A percentile compares a stretch with the other conserved stretches of the same genome.
phyloP scores from a whole-genome alignment of 495 filamentous ascomycete genomes.

The Apodospora peruviana region DNA sequence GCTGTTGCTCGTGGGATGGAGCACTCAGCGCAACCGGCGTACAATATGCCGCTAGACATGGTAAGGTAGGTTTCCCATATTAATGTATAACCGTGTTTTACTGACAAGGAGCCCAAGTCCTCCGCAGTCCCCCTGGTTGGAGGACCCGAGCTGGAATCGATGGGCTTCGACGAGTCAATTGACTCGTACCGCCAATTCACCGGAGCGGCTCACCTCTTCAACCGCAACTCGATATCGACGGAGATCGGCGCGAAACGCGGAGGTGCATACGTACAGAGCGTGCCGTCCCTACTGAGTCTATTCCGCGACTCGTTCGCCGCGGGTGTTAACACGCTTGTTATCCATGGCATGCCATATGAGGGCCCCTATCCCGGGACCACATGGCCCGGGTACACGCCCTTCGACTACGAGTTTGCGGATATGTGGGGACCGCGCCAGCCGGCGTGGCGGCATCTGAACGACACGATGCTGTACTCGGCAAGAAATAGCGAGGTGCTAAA shows the following conservation, averaged over 20 bases:
- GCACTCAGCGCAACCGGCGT: conserved; percentile 42
- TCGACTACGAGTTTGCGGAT: conserved; percentile 38
- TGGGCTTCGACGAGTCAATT: conserved; percentile 33
- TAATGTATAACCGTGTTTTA: not conserved
- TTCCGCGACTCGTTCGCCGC: conserved; percentile 33
- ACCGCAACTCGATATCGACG: conserved; percentile 34
- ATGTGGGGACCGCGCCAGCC: conserved; percentile 40
- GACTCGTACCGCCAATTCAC: conserved; percentile 44
- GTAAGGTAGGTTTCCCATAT: conserved; percentile 10
- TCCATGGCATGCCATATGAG: conserved; percentile 42
- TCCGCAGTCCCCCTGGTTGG: conserved; percentile 33
- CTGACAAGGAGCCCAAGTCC: too few relatives aligned
- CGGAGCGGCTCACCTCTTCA: conserved; percentile 36
- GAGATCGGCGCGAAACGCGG: conserved; percentile 30
- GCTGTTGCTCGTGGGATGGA: conserved; percentile 27
- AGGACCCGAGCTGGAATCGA: conserved; percentile 44
- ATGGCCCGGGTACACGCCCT: conserved; percentile 46
- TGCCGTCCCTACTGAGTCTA: conserved; percentile 21
- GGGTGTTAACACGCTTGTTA: conserved; percentile 40
- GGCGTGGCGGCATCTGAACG: conserved; percentile 35
- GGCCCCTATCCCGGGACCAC: conserved; percentile 32
- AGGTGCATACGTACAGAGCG: conserved; percentile 24
- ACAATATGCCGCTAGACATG: conserved; percentile 46
- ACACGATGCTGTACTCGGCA: conserved; percentile 35
- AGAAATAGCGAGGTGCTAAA: conserved; percentile 34